A percentile compares a stretch with the other conserved stretches of the same genome.
These are phyloP conservation scores for Dryas drummondii DNA, from an alignment of 306 rosid genomes.

Conservation along the genomic window DNA sequence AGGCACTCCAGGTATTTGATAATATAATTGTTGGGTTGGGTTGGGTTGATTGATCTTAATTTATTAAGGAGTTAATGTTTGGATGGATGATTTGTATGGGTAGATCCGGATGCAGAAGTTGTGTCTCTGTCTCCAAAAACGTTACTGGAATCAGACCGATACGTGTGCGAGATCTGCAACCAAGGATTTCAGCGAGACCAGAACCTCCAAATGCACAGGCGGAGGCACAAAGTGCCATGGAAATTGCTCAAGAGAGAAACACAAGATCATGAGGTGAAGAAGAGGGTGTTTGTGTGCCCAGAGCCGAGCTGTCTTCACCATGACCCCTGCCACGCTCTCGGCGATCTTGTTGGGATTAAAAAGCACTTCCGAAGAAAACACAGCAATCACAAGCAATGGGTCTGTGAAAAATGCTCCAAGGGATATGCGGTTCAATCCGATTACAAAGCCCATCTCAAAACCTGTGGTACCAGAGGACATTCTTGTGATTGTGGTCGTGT, in stretches of 20 bases:
- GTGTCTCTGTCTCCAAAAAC: slow-evolving; percentile 91
- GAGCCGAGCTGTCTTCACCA: slow-evolving; percentile 86
- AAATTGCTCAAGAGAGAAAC: slow-evolving; percentile 66
- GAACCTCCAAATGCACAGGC: slow-evolving; percentile 94
- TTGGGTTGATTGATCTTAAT: too few relatives aligned
- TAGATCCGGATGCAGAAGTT: slow-evolving; percentile 97
- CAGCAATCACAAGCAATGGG: slow-evolving; percentile 93
- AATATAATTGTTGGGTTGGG: too few relatives aligned
- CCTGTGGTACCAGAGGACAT: slow-evolving; percentile 98
- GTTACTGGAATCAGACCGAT: slow-evolving; percentile 77
- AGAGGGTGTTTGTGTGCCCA: slow-evolving; percentile 87
- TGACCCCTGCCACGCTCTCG: slow-evolving; percentile 86
- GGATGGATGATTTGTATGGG: too few relatives aligned
- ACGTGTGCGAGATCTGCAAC: slow-evolving; percentile 98
- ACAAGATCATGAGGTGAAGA: slow-evolving; percentile 49
- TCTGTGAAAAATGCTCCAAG: slow-evolving; percentile 81
- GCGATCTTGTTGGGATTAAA: slow-evolving; percentile 93
- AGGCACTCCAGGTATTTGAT: slow-evolving; percentile 81
- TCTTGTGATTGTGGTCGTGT: slow-evolving; percentile 99
- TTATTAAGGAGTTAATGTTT: too few relatives aligned
- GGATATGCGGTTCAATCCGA: slow-evolving; percentile 96
- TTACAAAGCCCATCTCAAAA: slow-evolving; percentile 95
- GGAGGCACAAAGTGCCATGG: slow-evolving; percentile 96
- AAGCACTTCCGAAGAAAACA: slow-evolving; percentile 91
- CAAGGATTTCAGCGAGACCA: slow-evolving; percentile 97